Percentiles rank a stretch among this genome's conserved stretches.
Evolutionary conservation across 2,329 filamentous ascomycete genomes (phyloP).

Genomic region (Ustilaginoidea virens): DNA sequence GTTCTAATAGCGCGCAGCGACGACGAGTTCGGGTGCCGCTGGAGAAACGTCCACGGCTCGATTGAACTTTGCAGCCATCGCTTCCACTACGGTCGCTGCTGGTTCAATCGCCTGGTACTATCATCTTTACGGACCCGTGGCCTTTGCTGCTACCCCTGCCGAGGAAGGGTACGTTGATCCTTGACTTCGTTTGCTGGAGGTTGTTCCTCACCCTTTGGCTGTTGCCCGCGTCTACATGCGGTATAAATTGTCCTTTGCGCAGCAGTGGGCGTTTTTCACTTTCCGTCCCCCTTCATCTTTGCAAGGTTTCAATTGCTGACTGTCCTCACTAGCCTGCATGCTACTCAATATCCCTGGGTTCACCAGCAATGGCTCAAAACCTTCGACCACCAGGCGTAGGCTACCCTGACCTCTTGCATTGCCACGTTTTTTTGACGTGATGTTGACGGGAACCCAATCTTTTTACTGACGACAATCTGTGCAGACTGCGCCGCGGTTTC

Average conservation of each 20-base stretch:
- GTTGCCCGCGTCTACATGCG: constrained; percentile 10
- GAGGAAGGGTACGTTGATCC: constrained; percentile 99
- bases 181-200: too few species aligned
- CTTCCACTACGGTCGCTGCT: constrained; percentile 73
- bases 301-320: constrained; percentile 15
- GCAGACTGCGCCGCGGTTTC: constrained; percentile 92
- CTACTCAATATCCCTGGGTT: constrained; percentile 89
- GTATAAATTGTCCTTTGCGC: constrained; percentile 17
- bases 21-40: constrained; percentile 59
- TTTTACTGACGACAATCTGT: background rate
- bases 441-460: too few species aligned
- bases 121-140: constrained; percentile 81
- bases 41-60: constrained; percentile 57
- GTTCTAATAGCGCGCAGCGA: constrained; percentile 42
- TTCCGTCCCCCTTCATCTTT: too few species aligned
- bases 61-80: constrained; percentile 73
- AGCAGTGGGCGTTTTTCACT: constrained; percentile 3
- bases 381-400: constrained; percentile 93
- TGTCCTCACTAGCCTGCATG: constrained; percentile 54
- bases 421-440: too few species aligned
- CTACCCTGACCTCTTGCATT: background rate
- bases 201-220: too few species aligned
- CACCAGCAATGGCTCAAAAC: constrained; percentile 87
- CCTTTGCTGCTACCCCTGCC: constrained; percentile 77
- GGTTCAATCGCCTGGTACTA: constrained; percentile 95